Evolutionary conservation across 106 monocot genomes (phyloP), one percentile per base, ranked within the genome.

Genomic region (Allium fistulosum): DNA sequence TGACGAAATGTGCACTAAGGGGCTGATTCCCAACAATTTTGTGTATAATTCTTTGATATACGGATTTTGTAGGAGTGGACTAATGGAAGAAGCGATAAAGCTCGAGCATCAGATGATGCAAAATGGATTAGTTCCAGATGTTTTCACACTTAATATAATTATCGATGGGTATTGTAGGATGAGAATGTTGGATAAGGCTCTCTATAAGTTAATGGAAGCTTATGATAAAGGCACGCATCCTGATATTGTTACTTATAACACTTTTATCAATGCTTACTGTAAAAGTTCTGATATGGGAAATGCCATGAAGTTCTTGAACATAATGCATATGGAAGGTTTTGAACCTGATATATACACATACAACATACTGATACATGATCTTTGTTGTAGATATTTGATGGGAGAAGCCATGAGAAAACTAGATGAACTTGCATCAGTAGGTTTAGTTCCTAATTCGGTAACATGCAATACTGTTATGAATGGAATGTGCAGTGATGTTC

Each of bases 401-500:
- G 71, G 67, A 53, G 66, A 22, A 78, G 95, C 95, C 10, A 63
- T 86, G 69, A 75, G 75, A 70, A 56, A 76, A 46, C 53, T 96
- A 49, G 83, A 91, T 71, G 79, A 84, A 65, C 79, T 91, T 65
- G 53, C 79, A 22, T 81, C 72, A 11, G 58, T 45, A 13, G 88
- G 78, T 53, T 66, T 86, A 10, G 7, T 71, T 69, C 95, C 88
- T 51, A 80, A 88, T 49, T 81, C 83, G n/a, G 88, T 91, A 64
- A 96, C 95, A 8, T 88, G 88, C 80, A 96, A 86, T 69, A 96
- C 81, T 65, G 62, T 91, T 62, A 74, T 96, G 81, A 86, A 88
- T 76, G 88, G 86, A 15, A 81, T 85, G 27, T 91, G 91, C 49
- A 57, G 62, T 13, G 95, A 96, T 74, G 71, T 82, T 26, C 79